These are phyloP conservation scores for Ceratocystis destructans DNA, from an alignment of 2,329 filamentous ascomycete species.

Conservation along the genomic window DNA sequence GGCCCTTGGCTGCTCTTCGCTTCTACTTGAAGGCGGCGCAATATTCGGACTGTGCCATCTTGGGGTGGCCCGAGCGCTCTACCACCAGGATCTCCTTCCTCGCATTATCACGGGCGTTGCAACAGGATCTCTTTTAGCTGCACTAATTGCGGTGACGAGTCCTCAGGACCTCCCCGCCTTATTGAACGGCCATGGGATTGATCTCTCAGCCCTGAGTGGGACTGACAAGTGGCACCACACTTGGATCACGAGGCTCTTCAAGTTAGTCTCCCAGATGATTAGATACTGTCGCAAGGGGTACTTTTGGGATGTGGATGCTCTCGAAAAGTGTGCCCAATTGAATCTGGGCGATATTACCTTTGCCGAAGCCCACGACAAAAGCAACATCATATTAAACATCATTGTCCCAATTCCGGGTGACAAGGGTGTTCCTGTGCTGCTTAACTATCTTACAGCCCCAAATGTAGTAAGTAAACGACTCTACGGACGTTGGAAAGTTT, in stretches of 20 bases:
- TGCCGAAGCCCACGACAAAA: slow-evolving; percentile 76
- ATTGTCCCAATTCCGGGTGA: slow-evolving; percentile 66
- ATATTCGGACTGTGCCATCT: slow-evolving; percentile 86
- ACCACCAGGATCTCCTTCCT: slow-evolving; percentile 65
- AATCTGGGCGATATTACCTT: slow-evolving; percentile 87
- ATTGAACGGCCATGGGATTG: slow-evolving; percentile 64
- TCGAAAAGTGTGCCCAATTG: slow-evolving; percentile 70
- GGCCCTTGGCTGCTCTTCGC: slow-evolving; percentile 71
- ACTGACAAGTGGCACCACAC: slow-evolving; percentile 22
- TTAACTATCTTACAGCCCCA: slow-evolving; percentile 87
- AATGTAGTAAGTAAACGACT: slow-evolving; percentile 58
- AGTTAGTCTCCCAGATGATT: slow-evolving; percentile 49
- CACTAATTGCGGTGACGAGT: slow-evolving; percentile 73
- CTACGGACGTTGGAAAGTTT: background rate
- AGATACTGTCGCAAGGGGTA: slow-evolving; percentile 66
- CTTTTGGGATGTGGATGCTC: slow-evolving; percentile 65
- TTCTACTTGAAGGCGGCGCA: slow-evolving; percentile 78
- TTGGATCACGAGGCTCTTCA: slow-evolving; percentile 26
- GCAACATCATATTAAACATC: slow-evolving; percentile 80
- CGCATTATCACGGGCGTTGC: slow-evolving; percentile 85
- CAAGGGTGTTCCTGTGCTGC: slow-evolving; percentile 64
- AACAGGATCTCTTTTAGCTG: slow-evolving; percentile 79
- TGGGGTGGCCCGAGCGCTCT: slow-evolving; percentile 78
- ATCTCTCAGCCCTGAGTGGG: slow-evolving; percentile 61
- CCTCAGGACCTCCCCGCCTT: slow-evolving; percentile 70